A percentile compares a stretch with the other conserved stretches of the same genome.
Conservation (phyloP, 257 asterid genomes). For the Apocynum venetum region DNA sequence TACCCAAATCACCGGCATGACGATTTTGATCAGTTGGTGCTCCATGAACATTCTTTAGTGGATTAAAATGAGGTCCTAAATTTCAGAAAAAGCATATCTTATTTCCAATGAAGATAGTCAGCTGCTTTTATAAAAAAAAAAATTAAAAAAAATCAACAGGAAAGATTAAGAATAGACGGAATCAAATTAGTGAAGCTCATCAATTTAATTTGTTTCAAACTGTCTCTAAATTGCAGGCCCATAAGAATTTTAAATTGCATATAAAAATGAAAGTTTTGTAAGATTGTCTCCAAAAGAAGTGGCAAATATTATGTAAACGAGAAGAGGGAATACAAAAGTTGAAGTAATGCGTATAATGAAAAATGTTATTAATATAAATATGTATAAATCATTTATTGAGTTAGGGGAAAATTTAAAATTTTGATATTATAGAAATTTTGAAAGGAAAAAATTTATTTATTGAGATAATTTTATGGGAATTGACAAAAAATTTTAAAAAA, state of each 20-base stretch:
- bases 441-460: no score
- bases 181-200: not conserved
- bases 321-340: not conserved
- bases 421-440: no score
- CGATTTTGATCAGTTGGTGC: constrained; percentile 74
- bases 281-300: not conserved
- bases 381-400: no score
- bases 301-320: not conserved
- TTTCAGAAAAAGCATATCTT: not conserved
- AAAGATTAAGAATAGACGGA: not conserved
- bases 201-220: not conserved
- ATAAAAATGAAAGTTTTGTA: not conserved
- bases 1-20: constrained; percentile 88
- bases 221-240: not conserved
- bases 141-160: not conserved
- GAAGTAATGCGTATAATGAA: not conserved
- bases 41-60: constrained; percentile 72
- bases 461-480: no score
- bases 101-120: not conserved
- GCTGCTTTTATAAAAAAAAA: not conserved
- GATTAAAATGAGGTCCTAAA: constrained; percentile 92
- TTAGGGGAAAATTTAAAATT: no score
- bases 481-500: no score
- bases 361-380: no score
- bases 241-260: not conserved